These are phyloP conservation scores for Aureobasidium pullulans DNA, from an alignment of 2,329 filamentous ascomycete species.

Conservation along the genomic window DNA sequence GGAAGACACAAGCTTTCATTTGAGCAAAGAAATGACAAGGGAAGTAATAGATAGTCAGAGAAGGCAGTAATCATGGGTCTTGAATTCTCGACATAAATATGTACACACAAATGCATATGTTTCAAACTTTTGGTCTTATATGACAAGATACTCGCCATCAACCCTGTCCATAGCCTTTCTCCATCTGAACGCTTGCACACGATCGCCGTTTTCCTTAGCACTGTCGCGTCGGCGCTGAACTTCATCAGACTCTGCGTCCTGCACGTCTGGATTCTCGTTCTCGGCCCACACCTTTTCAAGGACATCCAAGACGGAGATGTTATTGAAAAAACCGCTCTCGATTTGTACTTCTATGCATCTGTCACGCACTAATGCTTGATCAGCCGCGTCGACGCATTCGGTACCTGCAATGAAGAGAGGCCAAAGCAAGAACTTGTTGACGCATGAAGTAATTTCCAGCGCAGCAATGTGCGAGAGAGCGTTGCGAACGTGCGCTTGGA, in stretches of 20 bases:
- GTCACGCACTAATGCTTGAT: constrained; percentile 69
- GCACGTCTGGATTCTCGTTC: constrained; percentile 19
- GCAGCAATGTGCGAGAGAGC: constrained; percentile 77
- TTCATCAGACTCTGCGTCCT: constrained; percentile 22
- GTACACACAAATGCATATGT: not conserved
- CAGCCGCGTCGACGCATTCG: constrained; percentile 74
- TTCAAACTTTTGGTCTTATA: constrained; percentile 27
- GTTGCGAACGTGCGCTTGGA: constrained; percentile 75
- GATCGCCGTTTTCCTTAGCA: constrained; percentile 17
- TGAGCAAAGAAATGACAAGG: not conserved
- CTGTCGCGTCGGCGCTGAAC: constrained; percentile 23
- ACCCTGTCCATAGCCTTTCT: constrained; percentile 43
- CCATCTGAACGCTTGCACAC: constrained; percentile 40
- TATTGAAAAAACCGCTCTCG: constrained; percentile 89
- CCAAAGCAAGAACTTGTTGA: constrained; percentile 89
- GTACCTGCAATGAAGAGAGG: constrained; percentile 85
- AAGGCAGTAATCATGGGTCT: not conserved
- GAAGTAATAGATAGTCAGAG: not conserved
- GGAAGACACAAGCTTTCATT: too few species aligned
- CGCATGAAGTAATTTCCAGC: constrained; percentile 62
- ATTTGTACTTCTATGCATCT: constrained; percentile 81
- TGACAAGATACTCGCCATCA: constrained; percentile 46
- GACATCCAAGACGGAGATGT: constrained; percentile 75
- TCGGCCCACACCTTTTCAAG: constrained; percentile 73
- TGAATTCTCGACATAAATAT: not conserved